These are phyloP conservation scores for Penicillium robsamsonii DNA, from an alignment of 495 filamentous ascomycete species.

Conservation along the genomic window DNA sequence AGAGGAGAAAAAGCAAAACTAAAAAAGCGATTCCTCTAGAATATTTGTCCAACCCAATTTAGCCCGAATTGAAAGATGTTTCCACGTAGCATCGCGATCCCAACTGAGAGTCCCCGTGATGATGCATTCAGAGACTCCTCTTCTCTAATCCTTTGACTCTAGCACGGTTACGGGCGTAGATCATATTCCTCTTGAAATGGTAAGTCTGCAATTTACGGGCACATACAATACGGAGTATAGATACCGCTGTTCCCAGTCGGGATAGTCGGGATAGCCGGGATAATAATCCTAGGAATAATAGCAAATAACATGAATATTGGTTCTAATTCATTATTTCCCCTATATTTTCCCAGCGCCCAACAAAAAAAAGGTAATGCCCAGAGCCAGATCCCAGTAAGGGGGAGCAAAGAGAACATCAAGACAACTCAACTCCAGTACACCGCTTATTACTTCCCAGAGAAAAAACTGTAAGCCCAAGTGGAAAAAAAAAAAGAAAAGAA, in stretches of 20 bases:
- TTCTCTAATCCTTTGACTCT: not conserved
- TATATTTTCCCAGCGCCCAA: constrained; percentile 4
- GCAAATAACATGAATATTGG: not conserved
- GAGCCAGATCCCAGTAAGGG: constrained; percentile 15
- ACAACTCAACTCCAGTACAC: constrained; percentile 8
- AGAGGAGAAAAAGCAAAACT: not conserved
- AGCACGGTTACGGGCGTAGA: not conserved
- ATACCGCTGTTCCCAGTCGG: not conserved
- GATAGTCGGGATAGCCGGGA: constrained; percentile 1
- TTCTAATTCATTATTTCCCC: not conserved
- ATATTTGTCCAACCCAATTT: constrained; percentile 7
- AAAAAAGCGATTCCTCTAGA: not conserved
- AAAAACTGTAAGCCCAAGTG: not conserved
- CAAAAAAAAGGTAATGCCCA: not conserved
- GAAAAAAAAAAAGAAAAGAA: not conserved
- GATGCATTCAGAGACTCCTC: constrained; percentile 2
- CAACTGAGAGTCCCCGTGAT: constrained; percentile 10
- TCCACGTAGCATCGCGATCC: constrained; percentile 13
- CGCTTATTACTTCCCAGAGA: not conserved
- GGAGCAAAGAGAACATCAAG: constrained; percentile 2
- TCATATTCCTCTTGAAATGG: not conserved
- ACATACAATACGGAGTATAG: not conserved
- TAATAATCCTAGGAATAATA: constrained; percentile 6
- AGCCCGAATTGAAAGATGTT: constrained; percentile 9
- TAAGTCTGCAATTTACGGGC: not conserved